A percentile compares a stretch with the other conserved stretches of the same genome.
Conservation (phyloP, 805 yeast species). For the Lachancea dasiensis region DNA sequence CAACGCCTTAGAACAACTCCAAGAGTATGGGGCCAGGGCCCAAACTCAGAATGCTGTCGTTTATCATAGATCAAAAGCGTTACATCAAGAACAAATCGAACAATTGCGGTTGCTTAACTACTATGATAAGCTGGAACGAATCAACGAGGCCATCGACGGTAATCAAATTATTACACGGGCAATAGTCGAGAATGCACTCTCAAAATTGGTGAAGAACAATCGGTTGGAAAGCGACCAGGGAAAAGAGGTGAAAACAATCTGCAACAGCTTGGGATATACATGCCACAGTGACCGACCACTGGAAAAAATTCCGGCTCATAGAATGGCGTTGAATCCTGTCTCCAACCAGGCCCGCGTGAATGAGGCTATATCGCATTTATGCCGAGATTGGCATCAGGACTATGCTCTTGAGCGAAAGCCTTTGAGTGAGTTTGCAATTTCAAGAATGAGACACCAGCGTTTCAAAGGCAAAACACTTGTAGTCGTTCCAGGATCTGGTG, state of each 20-base stretch:
- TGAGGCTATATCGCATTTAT: slow-evolving; percentile 68
- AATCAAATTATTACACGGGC: slow-evolving; percentile 46
- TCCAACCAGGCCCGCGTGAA: slow-evolving; percentile 41
- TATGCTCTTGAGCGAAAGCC: slow-evolving; percentile 49
- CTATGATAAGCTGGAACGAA: slow-evolving; percentile 41
- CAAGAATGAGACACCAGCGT: slow-evolving; percentile 33
- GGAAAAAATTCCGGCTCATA: slow-evolving; percentile 9
- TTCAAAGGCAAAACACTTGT: slow-evolving; percentile 41
- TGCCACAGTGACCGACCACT: slow-evolving; percentile 9
- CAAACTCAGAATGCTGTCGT: slow-evolving; percentile 18
- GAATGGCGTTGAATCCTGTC: slow-evolving; percentile 12
- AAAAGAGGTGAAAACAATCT: slow-evolving; percentile 38
- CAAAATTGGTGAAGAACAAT: slow-evolving; percentile 22
- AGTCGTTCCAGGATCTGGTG: slow-evolving; percentile 83
- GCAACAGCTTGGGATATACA: slow-evolving; percentile 30
- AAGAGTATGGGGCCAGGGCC: slow-evolving; percentile 18
- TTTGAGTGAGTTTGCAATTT: slow-evolving; percentile 44
- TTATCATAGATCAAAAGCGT: slow-evolving; percentile 16
- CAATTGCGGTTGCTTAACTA: slow-evolving; percentile 44
- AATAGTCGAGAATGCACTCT: slow-evolving; percentile 38
- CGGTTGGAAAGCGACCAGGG: slow-evolving; percentile 14
- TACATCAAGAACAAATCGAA: slow-evolving; percentile 8
- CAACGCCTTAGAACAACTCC: slow-evolving; percentile 13
- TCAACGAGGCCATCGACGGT: slow-evolving; percentile 41
- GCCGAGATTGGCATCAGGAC: slow-evolving; percentile 66